Base-by-base conservation (phyloP, 1,284 basidiomycete species). In the Austroboletus niveus region DNA sequence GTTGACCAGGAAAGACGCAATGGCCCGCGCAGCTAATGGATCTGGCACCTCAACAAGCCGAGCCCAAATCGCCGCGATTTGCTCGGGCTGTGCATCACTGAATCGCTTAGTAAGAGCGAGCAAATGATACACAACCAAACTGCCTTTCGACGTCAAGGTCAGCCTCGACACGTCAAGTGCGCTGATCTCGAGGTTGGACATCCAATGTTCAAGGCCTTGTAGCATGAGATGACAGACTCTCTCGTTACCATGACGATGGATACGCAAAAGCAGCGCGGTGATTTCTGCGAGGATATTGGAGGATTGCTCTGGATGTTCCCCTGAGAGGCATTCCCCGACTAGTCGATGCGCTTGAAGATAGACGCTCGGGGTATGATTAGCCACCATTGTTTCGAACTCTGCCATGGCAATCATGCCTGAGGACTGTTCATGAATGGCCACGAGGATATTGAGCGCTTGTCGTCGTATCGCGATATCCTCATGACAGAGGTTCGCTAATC, bases 401-500 rank as follows among this genome's bases (percentile, higher is more conserved):
- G 82, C 79, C 69, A 92, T 79, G 3, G 83, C 76, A 42, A 85
- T 71, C 35, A 84, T 69, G 27, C 87, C 81, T 44, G 75, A 73
- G 20, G 76, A 75, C 62, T 85, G 83, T 40, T 83, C 79, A 55
- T 91, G 85, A 42, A 88, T 78, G 17, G 80, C 79, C 58, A 91
- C 85, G n/a, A 95, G 75, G 54, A 92, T 81, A 53, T 84, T 78
- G 66, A 95, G 89, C 1, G 94, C 89, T 44, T 81, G 81, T n/a
- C 81, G 78, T 7, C 94, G 85, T 41, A 89, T 83, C 30, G 78
- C 75, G 2, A 78, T 62, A 31, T 83, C 77, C 3, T 84, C 81
- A 66, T 96, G 90, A 34, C 90, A 89, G 4, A 98, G 79, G 66
- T 96, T 96, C 20, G 90, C 85, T 10, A 97, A 72, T 0, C 88